Base-by-base conservation (phyloP, 805 yeast genomes). In the Jamesozyma jinghongensis region DNA sequence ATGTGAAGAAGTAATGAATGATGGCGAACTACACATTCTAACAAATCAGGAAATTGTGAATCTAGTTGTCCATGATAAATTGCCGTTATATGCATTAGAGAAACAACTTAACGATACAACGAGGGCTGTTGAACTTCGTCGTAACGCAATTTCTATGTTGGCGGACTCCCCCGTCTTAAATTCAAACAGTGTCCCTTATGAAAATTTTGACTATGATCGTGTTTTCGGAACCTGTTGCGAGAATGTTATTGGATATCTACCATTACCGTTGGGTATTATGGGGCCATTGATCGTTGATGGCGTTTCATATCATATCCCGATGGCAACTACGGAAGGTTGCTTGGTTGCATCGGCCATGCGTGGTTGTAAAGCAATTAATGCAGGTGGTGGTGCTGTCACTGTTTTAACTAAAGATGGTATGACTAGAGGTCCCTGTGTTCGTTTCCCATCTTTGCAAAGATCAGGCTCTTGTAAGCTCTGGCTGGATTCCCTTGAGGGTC, bases 301-400 rank as follows among this genome's bases (percentile, higher is more conserved):
- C 38, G 77, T 73, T 49, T 79, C 94, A 36, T 82, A 74, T 61
- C 95, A 87, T 64, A 80, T 92, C 51, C 99, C 99, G 31, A 86
- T 92, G 95, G 99, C 99, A 20, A 92, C 99, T 14, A 92, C 98
- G 28, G 99, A 92, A 68, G 99, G 99, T 40, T 94, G 97, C 66
- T 72, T 92, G 43, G 97, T 92, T 50, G 99, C 99, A 3, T 87
- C 97, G 16, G 82, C 98, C 12, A 90, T 86, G 95, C 83, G 99
- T 66, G 99, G 99, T 50, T 92, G 97, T 70, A 92, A 92, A 61
- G 97, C 97, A 20, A 83, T 92, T 50, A 92, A 92, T 61, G 79
- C 90, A 5, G 98, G 98, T 45, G 97, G 97, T 38, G 99, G 99
- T 63, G 94, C 84, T 22, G 69, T 75, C 38, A 85, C 98, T 25